These are phyloP conservation scores for Chaetomium globosum DNA, from an alignment of 2,329 filamentous ascomycete species.

Conservation along the genomic window DNA sequence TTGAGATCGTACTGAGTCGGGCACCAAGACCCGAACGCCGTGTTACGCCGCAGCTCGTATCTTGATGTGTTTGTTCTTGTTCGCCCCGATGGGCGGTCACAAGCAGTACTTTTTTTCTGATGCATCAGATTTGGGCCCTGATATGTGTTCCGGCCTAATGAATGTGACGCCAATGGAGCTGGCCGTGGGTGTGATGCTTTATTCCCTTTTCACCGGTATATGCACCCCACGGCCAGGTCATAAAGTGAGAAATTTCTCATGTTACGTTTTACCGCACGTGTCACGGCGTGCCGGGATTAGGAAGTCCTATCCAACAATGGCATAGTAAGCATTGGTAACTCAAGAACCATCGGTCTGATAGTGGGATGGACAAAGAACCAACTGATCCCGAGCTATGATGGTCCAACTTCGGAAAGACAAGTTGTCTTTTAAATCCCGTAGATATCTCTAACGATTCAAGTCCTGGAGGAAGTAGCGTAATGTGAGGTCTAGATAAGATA, in stretches of 20 bases:
- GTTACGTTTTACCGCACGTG: neutral
- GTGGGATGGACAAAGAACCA: neutral
- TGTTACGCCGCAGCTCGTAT: conserved; percentile 22
- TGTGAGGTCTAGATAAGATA: neutral
- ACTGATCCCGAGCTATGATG: neutral
- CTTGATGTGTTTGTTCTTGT: neutral
- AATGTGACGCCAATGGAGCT: neutral
- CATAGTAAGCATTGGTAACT: neutral
- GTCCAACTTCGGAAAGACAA: neutral
- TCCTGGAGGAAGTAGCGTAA: neutral
- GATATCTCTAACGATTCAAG: neutral
- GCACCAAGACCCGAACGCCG: neutral
- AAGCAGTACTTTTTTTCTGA: neutral
- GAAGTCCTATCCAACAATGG: neutral
- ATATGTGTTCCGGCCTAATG: neutral
- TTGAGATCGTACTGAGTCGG: neutral
- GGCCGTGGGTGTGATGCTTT: neutral
- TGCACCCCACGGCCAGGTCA: neutral
- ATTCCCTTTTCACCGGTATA: neutral
- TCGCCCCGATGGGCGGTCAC: neutral
- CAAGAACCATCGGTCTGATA: neutral
- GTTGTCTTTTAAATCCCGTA: neutral
- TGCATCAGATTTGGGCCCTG: neutral
- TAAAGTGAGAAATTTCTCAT: neutral
- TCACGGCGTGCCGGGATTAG: neutral